Base-by-base conservation (phyloP, 2,329 filamentous ascomycete genomes). In the Xylogone sp. region DNA sequence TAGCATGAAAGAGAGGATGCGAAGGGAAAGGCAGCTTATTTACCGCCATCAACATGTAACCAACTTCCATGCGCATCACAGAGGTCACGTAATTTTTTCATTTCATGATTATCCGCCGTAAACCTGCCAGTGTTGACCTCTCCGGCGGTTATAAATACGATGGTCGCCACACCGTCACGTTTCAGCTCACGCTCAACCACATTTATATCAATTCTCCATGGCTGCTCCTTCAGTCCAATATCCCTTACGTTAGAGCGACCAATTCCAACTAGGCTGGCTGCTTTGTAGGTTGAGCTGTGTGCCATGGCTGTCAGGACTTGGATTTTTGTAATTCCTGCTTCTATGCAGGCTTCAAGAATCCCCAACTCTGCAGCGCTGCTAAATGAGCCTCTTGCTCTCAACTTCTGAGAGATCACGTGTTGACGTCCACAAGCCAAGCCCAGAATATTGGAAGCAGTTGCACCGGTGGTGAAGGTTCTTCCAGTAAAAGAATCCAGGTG, bases 111-210 rank as follows among this genome's bases (percentile, higher is more conserved):
- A 1, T 70, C 69, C 27, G 77, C 88, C 22, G 89, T 86, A 66
- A 91, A 97, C 4, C 84, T 76, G 0, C 92, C 91, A 0, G 91
- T 95, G 61, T 97, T 97, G 22, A 97, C 90, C 70, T 97, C 93
- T 1, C 89, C 89, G 5, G 86, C 88, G 42, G 90, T 92, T n/a
- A 96, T 71, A 3, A 79, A 83, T 34, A 97, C 82, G 54, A 97
- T 89, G 46, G 79, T 87, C n/a, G 79, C 87, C 12, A 80, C 76
- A 2, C 77, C 77, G 1, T 71, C 65, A 59, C 64, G 64, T 48
- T 71, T 61, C 16, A 95, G 71, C 51, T 82, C 77, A 44, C 67
- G 68, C 66, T 90, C 83, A 2, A 96, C 72, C 2, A 73, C 73
- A 2, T 75, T 73, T 5, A 96, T 62, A 60, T 96, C 83, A 56